Evolutionary conservation across 2,329 filamentous ascomycete species (phyloP).

Genomic region (Penicillium nordicum): DNA sequence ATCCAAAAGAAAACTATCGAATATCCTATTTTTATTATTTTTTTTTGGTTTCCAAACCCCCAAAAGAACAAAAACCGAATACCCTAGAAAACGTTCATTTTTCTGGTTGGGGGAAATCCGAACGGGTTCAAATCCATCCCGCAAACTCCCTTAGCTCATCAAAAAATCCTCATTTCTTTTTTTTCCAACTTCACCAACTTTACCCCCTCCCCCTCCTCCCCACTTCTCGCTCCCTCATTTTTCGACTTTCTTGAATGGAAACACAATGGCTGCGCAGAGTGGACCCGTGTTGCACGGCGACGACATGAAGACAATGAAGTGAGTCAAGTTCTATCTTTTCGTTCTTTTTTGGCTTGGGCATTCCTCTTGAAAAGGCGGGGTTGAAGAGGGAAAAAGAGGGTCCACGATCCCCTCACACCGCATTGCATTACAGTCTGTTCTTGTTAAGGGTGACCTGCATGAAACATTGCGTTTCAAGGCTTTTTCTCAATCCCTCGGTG

Average conservation of each 20-base stretch:
- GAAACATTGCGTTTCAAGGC: slow-evolving; percentile 5
- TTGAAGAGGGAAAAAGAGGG: slow-evolving; percentile 8
- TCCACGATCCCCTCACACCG: slow-evolving; percentile 17
- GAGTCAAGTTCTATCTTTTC: slow-evolving; percentile 34
- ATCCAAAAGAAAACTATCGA: neutral
- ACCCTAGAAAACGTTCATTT: neutral
- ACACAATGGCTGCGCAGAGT: slow-evolving; percentile 44
- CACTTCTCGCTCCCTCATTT: slow-evolving; percentile 1
- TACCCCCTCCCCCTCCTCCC: slow-evolving; percentile 2
- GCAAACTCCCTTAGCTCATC: slow-evolving; percentile 40
- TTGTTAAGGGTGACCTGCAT: slow-evolving; percentile 9
- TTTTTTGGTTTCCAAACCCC: neutral
- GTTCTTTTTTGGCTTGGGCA: neutral
- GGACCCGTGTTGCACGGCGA: slow-evolving; percentile 52
- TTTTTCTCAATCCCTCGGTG: neutral
- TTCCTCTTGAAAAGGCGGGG: slow-evolving; percentile 2
- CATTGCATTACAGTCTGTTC: slow-evolving; percentile 16
- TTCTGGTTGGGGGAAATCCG: slow-evolving; percentile 7
- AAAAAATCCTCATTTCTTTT: slow-evolving; percentile 18
- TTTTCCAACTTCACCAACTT: slow-evolving; percentile 8
- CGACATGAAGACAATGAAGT: slow-evolving; percentile 60
- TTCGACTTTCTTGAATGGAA: slow-evolving; percentile 34
- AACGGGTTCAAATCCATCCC: slow-evolving; percentile 20
- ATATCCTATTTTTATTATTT: neutral
- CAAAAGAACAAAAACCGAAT: neutral